A percentile compares a stretch with the other conserved stretches of the same genome.
Conservation (phyloP, 768 basidiomycete genomes). For the Obba rivulosa region DNA sequence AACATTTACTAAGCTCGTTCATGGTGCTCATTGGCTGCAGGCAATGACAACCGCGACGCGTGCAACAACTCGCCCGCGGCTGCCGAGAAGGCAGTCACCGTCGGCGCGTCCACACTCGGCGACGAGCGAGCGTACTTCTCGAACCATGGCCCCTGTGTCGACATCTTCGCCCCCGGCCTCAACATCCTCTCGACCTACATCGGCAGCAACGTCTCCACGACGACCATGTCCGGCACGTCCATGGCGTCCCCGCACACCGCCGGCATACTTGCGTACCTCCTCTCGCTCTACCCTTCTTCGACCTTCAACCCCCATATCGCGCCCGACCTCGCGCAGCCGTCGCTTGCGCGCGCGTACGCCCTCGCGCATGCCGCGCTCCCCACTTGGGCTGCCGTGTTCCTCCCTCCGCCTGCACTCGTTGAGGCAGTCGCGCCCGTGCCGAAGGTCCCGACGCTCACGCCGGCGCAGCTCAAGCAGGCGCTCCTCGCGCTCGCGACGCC, state of each 20-base stretch:
- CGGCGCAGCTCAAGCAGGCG: constrained; percentile 73
- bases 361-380: constrained; percentile 53
- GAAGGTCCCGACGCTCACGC: constrained; percentile 45
- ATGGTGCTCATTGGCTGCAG: constrained; percentile 25
- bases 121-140: constrained; percentile 90
- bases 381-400: constrained; percentile 47
- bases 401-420: constrained; percentile 49
- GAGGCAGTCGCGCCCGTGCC: constrained; percentile 39
- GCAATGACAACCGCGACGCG: constrained; percentile 82
- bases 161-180: constrained; percentile 86
- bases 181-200: constrained; percentile 90
- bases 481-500: constrained; percentile 55
- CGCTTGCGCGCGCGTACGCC: constrained; percentile 44
- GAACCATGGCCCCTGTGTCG: constrained; percentile 87
- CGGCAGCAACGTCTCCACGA: constrained; percentile 50
- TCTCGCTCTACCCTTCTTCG: constrained; percentile 76
- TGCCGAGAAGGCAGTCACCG: constrained; percentile 86
- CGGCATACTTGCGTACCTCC: constrained; percentile 86
- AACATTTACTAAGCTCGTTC: background rate
- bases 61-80: constrained; percentile 92
- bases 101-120: constrained; percentile 81
- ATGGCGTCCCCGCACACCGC: constrained; percentile 95
- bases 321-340: constrained; percentile 31
- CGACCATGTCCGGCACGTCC: constrained; percentile 84
- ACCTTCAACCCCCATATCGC: constrained; percentile 51